These are phyloP conservation scores for Trichosporon ovoides DNA, from an alignment of 1,284 basidiomycete species.

Conservation along the genomic window DNA sequence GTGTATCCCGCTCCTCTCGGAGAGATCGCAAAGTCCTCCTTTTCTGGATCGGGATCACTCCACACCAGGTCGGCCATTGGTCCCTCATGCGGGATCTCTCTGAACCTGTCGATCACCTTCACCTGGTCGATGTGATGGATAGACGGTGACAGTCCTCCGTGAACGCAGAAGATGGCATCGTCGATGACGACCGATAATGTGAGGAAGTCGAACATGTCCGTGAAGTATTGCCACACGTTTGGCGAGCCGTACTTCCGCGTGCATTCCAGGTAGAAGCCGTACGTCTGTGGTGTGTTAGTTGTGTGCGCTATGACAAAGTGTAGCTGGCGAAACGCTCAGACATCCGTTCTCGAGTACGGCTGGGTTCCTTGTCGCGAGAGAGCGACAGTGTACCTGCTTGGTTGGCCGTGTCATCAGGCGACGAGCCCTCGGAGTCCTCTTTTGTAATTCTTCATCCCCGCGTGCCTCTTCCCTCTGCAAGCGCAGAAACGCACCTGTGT, in stretches of 20 bases:
- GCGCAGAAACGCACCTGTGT: slow-evolving; percentile 68
- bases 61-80: slow-evolving; percentile 99
- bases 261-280: slow-evolving; percentile 99
- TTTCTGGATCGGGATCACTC: slow-evolving; percentile 99
- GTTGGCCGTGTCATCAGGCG: slow-evolving; percentile 12
- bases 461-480: neutral
- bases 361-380: slow-evolving; percentile 17
- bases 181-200: slow-evolving; percentile 97
- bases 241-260: slow-evolving; percentile 94
- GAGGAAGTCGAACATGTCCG: slow-evolving; percentile 99
- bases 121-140: slow-evolving; percentile 99
- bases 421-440: slow-evolving; percentile 41
- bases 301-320: neutral
- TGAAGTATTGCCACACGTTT: slow-evolving; percentile 98
- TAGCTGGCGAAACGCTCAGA: slow-evolving; percentile 31
- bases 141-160: slow-evolving; percentile 95
- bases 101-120: slow-evolving; percentile 96
- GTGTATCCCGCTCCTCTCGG: slow-evolving; percentile 98
- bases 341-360: slow-evolving; percentile 44
- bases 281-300: slow-evolving; percentile 61
- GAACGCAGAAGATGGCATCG: slow-evolving; percentile 98
- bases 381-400: slow-evolving; percentile 18
- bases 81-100: slow-evolving; percentile 99
- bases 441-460: slow-evolving; percentile 33
- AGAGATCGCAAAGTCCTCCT: slow-evolving; percentile 98